Conservation (phyloP, 1,284 basidiomycete species). For the Cerioporus squamosus region DNA sequence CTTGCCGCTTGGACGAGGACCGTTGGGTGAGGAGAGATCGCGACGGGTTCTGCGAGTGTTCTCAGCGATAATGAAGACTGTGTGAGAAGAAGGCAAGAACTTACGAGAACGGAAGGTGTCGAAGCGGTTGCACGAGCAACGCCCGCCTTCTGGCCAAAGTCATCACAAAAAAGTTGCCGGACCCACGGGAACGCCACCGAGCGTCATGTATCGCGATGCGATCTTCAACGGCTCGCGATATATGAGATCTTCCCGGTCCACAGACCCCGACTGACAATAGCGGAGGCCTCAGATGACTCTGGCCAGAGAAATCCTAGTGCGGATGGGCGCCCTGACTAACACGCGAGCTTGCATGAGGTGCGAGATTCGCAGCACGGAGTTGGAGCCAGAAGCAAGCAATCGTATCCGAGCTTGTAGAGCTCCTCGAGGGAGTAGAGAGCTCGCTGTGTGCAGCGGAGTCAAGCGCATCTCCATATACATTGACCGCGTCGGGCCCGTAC, state of each 20-base stretch:
- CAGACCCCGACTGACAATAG: neutral
- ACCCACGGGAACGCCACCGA: neutral
- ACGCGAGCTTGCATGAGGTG: neutral
- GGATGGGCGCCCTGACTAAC: neutral
- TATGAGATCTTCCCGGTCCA: neutral
- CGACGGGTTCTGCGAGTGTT: no score
- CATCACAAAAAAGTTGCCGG: neutral
- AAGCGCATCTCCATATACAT: neutral
- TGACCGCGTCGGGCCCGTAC: neutral
- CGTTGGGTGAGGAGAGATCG: no score
- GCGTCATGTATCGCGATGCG: neutral
- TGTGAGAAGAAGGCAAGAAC: neutral
- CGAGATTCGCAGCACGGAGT: neutral
- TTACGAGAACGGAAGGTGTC: neutral
- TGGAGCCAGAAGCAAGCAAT: neutral
- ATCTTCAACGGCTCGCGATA: neutral
- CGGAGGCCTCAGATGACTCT: conserved; percentile 1
- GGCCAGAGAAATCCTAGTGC: neutral
- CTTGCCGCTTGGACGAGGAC: neutral
- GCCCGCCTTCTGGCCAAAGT: neutral
- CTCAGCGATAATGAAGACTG: neutral
- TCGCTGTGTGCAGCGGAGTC: no score
- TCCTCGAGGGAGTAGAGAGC: no score
- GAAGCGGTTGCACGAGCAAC: neutral
- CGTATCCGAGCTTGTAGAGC: no score